A percentile compares a stretch with the other conserved stretches of the same genome.
Evolutionary conservation across 352 stramenopile genomes (phyloP).

Genomic region (Phytophthora gonapodyides): DNA sequence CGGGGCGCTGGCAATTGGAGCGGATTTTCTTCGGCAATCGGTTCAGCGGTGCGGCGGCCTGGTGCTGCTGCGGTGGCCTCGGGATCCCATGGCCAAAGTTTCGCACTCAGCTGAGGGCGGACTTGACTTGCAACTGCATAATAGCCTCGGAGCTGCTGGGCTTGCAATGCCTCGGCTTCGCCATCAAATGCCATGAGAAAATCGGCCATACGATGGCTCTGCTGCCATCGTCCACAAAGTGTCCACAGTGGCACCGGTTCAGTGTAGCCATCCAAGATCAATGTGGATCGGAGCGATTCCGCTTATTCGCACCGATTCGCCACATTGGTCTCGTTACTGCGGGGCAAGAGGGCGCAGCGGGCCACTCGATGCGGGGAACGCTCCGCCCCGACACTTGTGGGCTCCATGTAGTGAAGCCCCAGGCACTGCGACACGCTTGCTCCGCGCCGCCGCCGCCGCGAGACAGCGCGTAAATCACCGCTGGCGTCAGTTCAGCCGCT

Average conservation of each 20-base stretch:
- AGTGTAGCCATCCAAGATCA: conserved; percentile 24
- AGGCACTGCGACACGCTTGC: conserved; percentile 23
- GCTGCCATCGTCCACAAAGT: conserved; percentile 6
- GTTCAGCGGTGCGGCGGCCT: conserved; percentile 1
- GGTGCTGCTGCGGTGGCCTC: conserved; percentile 10
- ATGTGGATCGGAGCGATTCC: conserved; percentile 12
- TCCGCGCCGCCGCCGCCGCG: background rate
- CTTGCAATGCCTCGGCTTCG: background rate
- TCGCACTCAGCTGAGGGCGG: conserved; percentile 17
- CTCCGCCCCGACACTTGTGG: conserved; percentile 14
- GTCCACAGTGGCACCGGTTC: conserved; percentile 28
- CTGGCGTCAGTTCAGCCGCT: conserved; percentile 35
- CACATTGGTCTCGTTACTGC: background rate
- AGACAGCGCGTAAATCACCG: conserved; percentile 25
- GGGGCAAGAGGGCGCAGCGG: background rate
- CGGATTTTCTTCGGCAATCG: conserved; percentile 19
- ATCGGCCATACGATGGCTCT: conserved; percentile 18
- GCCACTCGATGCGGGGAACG: conserved; percentile 8
- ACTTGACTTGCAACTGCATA: conserved; percentile 14
- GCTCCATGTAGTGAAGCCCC: conserved; percentile 17
- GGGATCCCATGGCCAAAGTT: conserved; percentile 15
- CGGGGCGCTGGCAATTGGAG: background rate
- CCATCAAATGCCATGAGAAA: conserved; percentile 19
- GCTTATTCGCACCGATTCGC: background rate
- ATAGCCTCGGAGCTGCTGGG: background rate